These are phyloP conservation scores for Albatrellus ellisii DNA, from an alignment of 768 basidiomycete species.

Conservation along the genomic window DNA sequence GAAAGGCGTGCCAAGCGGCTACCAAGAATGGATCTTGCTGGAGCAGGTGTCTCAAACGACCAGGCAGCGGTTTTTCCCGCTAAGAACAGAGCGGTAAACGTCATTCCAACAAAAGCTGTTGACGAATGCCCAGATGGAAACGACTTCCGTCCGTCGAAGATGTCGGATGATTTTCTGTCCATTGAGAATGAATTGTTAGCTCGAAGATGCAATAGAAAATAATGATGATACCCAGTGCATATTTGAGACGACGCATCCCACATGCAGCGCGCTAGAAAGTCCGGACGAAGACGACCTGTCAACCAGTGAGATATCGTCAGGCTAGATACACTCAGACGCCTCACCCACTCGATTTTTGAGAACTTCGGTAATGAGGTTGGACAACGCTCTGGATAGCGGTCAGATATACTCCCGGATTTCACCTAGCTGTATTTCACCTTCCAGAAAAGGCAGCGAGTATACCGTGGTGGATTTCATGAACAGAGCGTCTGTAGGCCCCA, in stretches of 20 bases:
- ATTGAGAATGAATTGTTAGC: conserved; percentile 1
- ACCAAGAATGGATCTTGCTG: conserved; percentile 24
- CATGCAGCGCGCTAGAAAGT: conserved; percentile 52
- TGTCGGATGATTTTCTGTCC: conserved; percentile 20
- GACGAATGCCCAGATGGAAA: conserved; percentile 66
- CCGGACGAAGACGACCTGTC: conserved; percentile 41
- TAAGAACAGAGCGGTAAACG: conserved; percentile 45
- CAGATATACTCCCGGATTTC: neutral
- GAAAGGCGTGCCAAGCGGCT: conserved; percentile 34
- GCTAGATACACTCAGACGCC: neutral
- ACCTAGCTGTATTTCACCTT: conserved; percentile 16
- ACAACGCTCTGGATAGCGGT: conserved; percentile 25
- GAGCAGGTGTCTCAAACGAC: conserved; percentile 30
- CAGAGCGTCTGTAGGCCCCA: conserved; percentile 30
- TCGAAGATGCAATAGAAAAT: neutral
- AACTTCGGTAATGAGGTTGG: conserved; percentile 34
- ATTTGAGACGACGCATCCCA: conserved; percentile 34
- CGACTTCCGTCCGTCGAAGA: conserved; percentile 41
- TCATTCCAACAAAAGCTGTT: conserved; percentile 52
- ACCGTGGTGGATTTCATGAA: conserved; percentile 45
- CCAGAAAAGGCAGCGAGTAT: conserved; percentile 33
- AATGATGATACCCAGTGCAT: conserved; percentile 39
- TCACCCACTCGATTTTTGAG: conserved; percentile 49
- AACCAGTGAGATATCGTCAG: neutral
- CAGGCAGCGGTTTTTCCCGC: conserved; percentile 53